Evolutionary conservation across 116 monocot species (phyloP), one percentile per base, ranked within the genome.

Genomic region (Trichopus zeylanicus): DNA sequence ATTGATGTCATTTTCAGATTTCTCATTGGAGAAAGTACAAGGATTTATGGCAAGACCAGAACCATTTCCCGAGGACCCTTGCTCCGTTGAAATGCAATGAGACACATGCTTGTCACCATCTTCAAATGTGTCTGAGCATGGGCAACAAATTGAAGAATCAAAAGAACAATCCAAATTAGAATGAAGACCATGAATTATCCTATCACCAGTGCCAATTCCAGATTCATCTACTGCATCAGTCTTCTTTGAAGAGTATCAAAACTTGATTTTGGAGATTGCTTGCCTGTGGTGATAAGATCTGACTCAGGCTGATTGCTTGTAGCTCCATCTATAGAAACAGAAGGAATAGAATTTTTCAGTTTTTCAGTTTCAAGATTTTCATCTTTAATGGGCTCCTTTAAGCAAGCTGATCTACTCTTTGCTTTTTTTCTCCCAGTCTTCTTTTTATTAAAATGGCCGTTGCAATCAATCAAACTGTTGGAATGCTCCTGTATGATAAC

Each of bases 351-450:
- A 26, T 27, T 52, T 49, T 83, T 74, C n/a, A 46, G 27, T 51
- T 31, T 59, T 31, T 69, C 57, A 71, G 49, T 5, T 58, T 64
- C 56, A 61, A 64, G 27, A 27, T 52, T 71, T 76, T 57, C 53
- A 35, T 51, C 47, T 74, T 63, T 68, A 65, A 23, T 33, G 2
- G 20, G 33, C 30, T 53, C 59, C 32, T 64, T 68, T n/a, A 35
- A 48, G 21, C 7, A 25, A 49, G 66, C 61, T 26, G 24, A 42
- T 77, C 72, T 95, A 58, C 28, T 56, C 56, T 69, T 86, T 8
- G 68, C 46, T 47, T 81, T 65, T 81, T 78, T 89, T 61, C 83
- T 77, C 57, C 75, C 73, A 31, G 29, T 70, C 56, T 73, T 93
- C 53, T 71, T 89, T 67, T 69, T 83, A 37, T 32, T 20, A 38